Conservation (phyloP, 352 stramenopile genomes). For the Phytophthora nicotianae region DNA sequence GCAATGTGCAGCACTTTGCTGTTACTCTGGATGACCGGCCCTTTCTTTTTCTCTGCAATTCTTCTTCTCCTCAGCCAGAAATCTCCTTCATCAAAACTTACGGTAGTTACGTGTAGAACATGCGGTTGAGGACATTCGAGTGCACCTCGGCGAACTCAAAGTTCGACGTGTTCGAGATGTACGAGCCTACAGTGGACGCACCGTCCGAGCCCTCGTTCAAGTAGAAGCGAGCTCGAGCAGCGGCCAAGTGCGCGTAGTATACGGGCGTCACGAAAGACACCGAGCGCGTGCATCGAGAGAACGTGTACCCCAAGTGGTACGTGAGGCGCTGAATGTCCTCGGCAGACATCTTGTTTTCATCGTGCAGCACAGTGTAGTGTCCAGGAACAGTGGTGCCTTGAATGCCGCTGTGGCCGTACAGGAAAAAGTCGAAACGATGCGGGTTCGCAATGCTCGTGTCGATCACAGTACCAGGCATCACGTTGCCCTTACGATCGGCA, state of each 20-base stretch:
- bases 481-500: constrained; percentile 68
- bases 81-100: constrained; percentile 29
- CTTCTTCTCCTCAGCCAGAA: constrained; percentile 45
- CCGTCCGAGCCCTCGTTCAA: constrained; percentile 64
- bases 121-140: constrained; percentile 55
- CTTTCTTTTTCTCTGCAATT: constrained; percentile 28
- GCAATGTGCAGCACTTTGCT: constrained; percentile 3
- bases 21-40: constrained; percentile 1
- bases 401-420: constrained; percentile 83
- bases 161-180: constrained; percentile 54
- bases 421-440: constrained; percentile 86
- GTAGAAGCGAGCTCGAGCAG: constrained; percentile 84
- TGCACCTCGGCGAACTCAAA: constrained; percentile 66
- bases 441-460: constrained; percentile 83
- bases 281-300: constrained; percentile 79
- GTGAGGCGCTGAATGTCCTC: constrained; percentile 70
- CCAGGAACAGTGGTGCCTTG: constrained; percentile 79
- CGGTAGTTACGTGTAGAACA: constrained; percentile 45
- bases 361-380: constrained; percentile 86
- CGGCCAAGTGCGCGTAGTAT: constrained; percentile 87
- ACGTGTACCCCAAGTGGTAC: constrained; percentile 83
- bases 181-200: constrained; percentile 45
- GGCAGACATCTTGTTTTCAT: constrained; percentile 66
- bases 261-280: constrained; percentile 84
- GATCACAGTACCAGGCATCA: constrained; percentile 74